Conservation (phyloP, 352 stramenopile species). For the Phytophthora megakarya region DNA sequence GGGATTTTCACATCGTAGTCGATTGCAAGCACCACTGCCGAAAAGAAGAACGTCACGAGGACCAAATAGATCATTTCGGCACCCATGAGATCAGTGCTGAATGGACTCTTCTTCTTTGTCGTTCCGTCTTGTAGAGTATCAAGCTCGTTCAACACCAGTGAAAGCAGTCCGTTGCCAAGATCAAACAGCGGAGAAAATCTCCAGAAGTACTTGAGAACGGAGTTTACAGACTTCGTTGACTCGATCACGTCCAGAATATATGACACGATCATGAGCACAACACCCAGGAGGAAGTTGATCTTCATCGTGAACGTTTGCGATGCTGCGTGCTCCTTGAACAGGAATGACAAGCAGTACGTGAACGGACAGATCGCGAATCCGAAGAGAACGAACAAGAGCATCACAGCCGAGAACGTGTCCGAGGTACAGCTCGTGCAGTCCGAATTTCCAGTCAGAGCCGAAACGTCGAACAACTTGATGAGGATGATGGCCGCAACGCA, state of each 20-base stretch:
- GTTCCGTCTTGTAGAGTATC: conserved; percentile 24
- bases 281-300: conserved; percentile 59
- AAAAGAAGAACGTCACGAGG: conserved; percentile 22
- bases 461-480: conserved; percentile 46
- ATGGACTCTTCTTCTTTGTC: conserved; percentile 46
- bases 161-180: conserved; percentile 43
- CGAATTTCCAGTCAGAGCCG: conserved; percentile 37
- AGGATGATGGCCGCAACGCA: conserved; percentile 35
- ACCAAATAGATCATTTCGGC: conserved; percentile 55
- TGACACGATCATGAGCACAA: conserved; percentile 54
- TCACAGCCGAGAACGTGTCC: conserved; percentile 41
- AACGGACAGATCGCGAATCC: conserved; percentile 51
- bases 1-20: conserved; percentile 31
- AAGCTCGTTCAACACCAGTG: conserved; percentile 38
- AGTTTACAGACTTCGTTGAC: conserved; percentile 46
- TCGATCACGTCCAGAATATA: conserved; percentile 47
- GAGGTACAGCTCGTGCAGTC: conserved; percentile 43
- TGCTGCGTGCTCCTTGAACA: conserved; percentile 52
- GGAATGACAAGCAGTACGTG: conserved; percentile 58
- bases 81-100: conserved; percentile 51
- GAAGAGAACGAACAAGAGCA: conserved; percentile 55
- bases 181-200: conserved; percentile 57
- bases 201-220: conserved; percentile 61
- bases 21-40: conserved; percentile 30
- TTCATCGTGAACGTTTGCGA: conserved; percentile 62